Evolutionary conservation across 176 grass and related monocot genomes (phyloP).

Genomic region (Oryza nivara): DNA sequence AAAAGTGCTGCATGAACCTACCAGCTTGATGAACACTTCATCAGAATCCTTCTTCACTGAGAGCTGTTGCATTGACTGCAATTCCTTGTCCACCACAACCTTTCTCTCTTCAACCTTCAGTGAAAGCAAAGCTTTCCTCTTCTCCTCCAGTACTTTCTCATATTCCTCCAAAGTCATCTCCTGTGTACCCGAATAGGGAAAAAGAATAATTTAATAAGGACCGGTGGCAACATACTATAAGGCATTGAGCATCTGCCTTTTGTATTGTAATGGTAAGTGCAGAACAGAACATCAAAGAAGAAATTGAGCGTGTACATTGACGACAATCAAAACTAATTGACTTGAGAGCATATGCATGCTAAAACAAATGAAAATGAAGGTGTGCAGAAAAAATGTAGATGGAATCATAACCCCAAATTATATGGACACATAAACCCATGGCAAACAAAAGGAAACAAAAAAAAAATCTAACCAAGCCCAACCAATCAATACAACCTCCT

Average conservation of each 20-base stretch:
- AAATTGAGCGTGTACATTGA: neutral
- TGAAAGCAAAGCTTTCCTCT: constrained; percentile 68
- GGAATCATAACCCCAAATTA: neutral
- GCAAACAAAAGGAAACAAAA: neutral
- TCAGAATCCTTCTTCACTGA: constrained; percentile 61
- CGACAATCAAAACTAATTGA: neutral
- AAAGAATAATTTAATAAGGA: neutral
- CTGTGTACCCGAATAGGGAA: constrained; percentile 33
- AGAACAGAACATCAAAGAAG: neutral
- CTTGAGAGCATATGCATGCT: neutral
- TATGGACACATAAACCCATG: neutral
- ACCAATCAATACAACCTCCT: constrained; percentile 17
- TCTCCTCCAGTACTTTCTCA: constrained; percentile 85
- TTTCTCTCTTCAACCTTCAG: constrained; percentile 74
- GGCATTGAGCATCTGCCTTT: neutral
- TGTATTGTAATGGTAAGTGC: neutral
- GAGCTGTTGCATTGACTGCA: constrained; percentile 68
- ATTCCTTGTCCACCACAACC: constrained; percentile 78
- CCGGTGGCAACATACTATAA: neutral
- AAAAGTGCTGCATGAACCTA: neutral
- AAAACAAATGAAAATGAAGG: neutral
- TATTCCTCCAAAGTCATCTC: constrained; percentile 94
- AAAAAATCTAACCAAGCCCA: neutral
- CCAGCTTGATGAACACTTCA: constrained; percentile 79
- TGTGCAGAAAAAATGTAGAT: neutral